Percentiles rank a stretch among this genome's conserved stretches.
Conservation (phyloP, 164 flowering plant genomes). For the Chimonanthus praecox region DNA sequence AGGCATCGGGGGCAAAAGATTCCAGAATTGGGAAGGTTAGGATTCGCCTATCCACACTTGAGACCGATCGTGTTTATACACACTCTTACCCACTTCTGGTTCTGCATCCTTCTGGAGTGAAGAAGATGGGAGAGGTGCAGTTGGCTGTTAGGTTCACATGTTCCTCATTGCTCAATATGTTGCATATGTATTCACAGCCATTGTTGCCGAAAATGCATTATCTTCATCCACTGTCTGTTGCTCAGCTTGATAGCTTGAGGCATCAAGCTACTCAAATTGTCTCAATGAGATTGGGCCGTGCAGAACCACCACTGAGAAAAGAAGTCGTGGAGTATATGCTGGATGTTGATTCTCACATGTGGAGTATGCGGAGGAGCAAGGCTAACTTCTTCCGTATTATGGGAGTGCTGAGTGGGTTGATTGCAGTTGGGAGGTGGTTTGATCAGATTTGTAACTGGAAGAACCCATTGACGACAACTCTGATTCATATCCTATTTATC, state of each 20-base stretch:
- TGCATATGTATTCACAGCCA: conserved; percentile 33
- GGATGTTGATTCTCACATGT: conserved; percentile 45
- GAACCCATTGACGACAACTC: conserved; percentile 32
- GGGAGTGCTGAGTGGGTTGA: conserved; percentile 19
- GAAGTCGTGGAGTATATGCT: conserved; percentile 61
- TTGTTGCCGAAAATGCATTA: conserved; percentile 54
- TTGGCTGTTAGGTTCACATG: conserved; percentile 51
- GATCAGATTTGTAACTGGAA: conserved; percentile 40
- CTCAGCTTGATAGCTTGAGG: conserved; percentile 36
- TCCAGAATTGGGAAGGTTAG: conserved; percentile 51
- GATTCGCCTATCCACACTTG: conserved; percentile 49
- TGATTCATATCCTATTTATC: conserved; percentile 32
- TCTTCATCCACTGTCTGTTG: conserved; percentile 30
- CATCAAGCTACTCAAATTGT: conserved; percentile 38
- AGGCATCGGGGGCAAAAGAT: conserved; percentile 21
- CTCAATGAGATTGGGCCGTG: conserved; percentile 33
- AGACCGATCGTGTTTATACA: conserved; percentile 44
- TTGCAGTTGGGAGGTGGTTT: conserved; percentile 29
- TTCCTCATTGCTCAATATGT: conserved; percentile 27
- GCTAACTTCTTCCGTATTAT: conserved; percentile 41
- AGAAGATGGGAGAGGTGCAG: conserved; percentile 61
- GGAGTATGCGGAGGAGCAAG: conserved; percentile 48
- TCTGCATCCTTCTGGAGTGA: conserved; percentile 42
- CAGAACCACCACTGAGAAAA: conserved; percentile 52
- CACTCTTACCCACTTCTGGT: conserved; percentile 47